phyloP scores from a whole-genome alignment of 73 alveolate species.

The Paramecium biaurelia region DNA sequence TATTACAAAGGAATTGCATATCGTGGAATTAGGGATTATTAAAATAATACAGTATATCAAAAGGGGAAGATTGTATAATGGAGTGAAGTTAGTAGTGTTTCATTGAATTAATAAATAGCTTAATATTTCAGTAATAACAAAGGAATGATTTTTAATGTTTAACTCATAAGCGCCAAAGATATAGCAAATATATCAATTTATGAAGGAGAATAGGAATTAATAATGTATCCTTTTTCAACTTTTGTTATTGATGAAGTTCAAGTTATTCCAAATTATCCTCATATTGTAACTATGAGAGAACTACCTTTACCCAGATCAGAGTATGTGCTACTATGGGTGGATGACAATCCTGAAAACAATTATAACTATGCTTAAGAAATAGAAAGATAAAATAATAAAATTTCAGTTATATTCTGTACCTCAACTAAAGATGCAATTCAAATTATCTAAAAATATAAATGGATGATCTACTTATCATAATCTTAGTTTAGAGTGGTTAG shows the following conservation, averaged over 20 bases:
- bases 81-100: background rate
- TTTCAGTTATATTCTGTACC: background rate
- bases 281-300: background rate
- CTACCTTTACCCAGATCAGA: background rate
- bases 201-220: background rate
- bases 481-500: background rate
- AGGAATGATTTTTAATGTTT: background rate
- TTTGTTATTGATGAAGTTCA: background rate
- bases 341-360: background rate
- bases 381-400: background rate
- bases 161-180: background rate
- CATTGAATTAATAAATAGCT: background rate
- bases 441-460: background rate
- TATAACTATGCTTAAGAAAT: background rate
- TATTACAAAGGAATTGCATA: background rate
- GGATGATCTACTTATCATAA: background rate
- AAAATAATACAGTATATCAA: background rate
- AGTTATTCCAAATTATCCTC: background rate
- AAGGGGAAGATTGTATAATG: background rate
- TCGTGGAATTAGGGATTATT: background rate
- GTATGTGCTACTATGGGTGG: background rate
- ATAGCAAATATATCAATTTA: background rate
- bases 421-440: background rate
- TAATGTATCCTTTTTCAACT: background rate
- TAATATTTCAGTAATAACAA: background rate